Conservation (phyloP, 2,329 filamentous ascomycete genomes). For the Aspergillus novoparasiticus region DNA sequence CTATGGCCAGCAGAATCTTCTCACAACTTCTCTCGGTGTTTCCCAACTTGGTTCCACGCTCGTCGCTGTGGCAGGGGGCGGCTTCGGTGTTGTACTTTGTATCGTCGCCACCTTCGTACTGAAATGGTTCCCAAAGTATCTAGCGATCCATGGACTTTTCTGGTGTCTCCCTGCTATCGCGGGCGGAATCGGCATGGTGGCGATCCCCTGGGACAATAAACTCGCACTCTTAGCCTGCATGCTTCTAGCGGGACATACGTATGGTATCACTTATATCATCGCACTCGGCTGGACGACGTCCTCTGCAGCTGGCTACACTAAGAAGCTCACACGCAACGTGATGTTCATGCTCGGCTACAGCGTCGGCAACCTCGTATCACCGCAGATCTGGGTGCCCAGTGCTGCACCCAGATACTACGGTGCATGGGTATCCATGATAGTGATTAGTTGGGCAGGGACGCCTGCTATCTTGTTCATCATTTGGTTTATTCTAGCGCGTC, state of each 20-base stretch:
- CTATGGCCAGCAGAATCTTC: conserved; percentile 1
- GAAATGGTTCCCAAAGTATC: neutral
- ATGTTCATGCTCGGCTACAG: conserved; percentile 10
- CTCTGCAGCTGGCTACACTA: conserved; percentile 2
- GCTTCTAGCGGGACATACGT: neutral
- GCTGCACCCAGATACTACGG: conserved; percentile 3
- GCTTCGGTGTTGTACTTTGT: neutral
- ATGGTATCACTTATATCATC: conserved; percentile 2
- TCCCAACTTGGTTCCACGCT: neutral
- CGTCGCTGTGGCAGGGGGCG: neutral
- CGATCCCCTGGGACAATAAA: neutral
- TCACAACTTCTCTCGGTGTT: neutral
- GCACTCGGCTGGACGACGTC: conserved; percentile 1
- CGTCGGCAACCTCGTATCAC: conserved; percentile 4
- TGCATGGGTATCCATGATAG: neutral
- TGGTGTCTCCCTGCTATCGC: conserved; percentile 1
- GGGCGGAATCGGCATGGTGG: neutral
- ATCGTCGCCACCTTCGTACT: neutral
- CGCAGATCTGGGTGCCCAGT: conserved; percentile 6
- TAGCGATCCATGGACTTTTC: neutral
- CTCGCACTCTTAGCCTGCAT: neutral
- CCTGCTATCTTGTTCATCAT: neutral
- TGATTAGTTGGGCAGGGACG: neutral
- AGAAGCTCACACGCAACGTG: conserved; percentile 7
- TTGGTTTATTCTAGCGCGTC: neutral